Evolutionary conservation across 1,284 basidiomycete genomes (phyloP).

Genomic region (Boletellus deceptivus): DNA sequence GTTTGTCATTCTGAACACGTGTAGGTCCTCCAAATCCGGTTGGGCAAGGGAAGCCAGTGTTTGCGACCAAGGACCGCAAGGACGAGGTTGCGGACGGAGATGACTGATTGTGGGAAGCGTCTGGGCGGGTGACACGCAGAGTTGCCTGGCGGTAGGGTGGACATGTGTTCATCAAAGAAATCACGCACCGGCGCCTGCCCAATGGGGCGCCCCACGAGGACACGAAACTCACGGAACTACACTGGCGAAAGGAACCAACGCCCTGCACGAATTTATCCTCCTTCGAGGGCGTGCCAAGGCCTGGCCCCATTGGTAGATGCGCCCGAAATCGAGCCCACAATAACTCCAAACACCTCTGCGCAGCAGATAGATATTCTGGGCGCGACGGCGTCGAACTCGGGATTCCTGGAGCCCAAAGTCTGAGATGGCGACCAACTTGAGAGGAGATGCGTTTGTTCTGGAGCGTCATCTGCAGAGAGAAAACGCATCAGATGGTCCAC

Average conservation of each 20-base stretch:
- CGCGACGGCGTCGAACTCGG: conserved; percentile 20
- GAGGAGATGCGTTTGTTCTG: conserved; percentile 29
- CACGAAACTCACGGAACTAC: conserved; percentile 20
- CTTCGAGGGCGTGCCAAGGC: conserved; percentile 10
- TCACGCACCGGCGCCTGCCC: conserved; percentile 16
- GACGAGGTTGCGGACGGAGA: conserved; percentile 1
- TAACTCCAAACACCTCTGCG: conserved; percentile 33
- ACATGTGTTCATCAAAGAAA: not conserved
- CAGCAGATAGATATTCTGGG: conserved; percentile 18
- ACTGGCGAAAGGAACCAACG: conserved; percentile 14
- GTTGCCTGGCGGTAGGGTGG: conserved; percentile 8
- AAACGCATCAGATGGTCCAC: too few species aligned
- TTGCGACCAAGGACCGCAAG: conserved; percentile 1
- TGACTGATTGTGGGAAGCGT: not conserved
- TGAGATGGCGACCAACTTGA: conserved; percentile 12
- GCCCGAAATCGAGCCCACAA: conserved; percentile 14
- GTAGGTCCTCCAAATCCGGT: conserved; percentile 17
- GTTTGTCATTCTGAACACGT: conserved; percentile 12
- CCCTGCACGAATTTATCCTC: conserved; percentile 10
- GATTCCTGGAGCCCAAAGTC: conserved; percentile 24
- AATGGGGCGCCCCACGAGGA: conserved; percentile 10
- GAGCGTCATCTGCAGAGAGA: conserved; percentile 5
- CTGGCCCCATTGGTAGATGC: not conserved
- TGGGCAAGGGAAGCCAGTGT: not conserved
- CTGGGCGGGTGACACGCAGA: conserved; percentile 17